Conservation (phyloP, 306 rosid genomes). For the apple (Malus domestica) region ASM211411v1 NC_041789.1:28119501-28120000, state of each 20-base stretch:
- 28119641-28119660: not conserved
- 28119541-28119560: not conserved
- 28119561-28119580: not conserved
- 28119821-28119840: constrained; percentile 12
- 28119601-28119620: not conserved
- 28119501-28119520: not conserved
- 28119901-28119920: constrained; percentile 8
- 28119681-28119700: not conserved
- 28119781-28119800: constrained; percentile 7
- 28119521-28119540: not conserved
- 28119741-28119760: not conserved
- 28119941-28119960: constrained; percentile 28
- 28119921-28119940: not conserved
- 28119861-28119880: constrained; percentile 42
- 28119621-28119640: not conserved
- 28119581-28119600: not conserved
- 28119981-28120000: not conserved
- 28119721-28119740: not conserved
- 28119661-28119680: not conserved
- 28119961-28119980: constrained; percentile 17
- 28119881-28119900: constrained; percentile 2
- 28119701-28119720: not conserved
- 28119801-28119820: constrained; percentile 4
- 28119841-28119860: constrained; percentile 34
- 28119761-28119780: not conserved